Conservation (phyloP, 225 moss, liverwort and hornwort species). For the Polytrichum formosum region DNA sequence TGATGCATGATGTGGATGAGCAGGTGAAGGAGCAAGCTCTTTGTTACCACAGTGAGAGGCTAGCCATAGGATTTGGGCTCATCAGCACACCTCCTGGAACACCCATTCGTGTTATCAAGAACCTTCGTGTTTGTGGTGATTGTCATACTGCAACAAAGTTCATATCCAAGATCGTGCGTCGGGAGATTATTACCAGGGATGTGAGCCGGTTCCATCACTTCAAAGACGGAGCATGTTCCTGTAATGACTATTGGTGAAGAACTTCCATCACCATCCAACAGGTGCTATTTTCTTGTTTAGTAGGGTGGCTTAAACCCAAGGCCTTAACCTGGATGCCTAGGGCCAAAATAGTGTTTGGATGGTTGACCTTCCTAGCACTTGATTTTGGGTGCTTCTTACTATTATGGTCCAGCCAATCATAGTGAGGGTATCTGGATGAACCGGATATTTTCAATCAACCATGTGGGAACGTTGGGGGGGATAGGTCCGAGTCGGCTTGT, state of each 20-base stretch:
- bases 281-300: too few relatives aligned
- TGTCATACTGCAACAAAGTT: constrained; percentile 46
- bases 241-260: constrained; percentile 47
- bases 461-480: too few relatives aligned
- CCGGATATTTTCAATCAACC: too few relatives aligned
- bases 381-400: too few relatives aligned
- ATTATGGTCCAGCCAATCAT: too few relatives aligned
- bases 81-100: constrained; percentile 35
- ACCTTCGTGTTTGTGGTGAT: constrained; percentile 55
- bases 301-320: too few relatives aligned
- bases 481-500: too few relatives aligned
- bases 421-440: too few relatives aligned
- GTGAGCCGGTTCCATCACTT: constrained; percentile 50
- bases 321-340: too few relatives aligned
- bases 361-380: too few relatives aligned
- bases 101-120: constrained; percentile 41
- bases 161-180: constrained; percentile 47
- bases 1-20: constrained; percentile 50
- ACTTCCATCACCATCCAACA: background rate
- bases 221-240: constrained; percentile 43
- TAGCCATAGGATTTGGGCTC: constrained; percentile 52
- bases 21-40: constrained; percentile 31
- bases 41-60: constrained; percentile 56
- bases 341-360: too few relatives aligned
- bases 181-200: constrained; percentile 50